These are phyloP conservation scores for Ligustrum vulgare DNA, from an alignment of 257 asterid species.

Conservation along the genomic window DNA sequence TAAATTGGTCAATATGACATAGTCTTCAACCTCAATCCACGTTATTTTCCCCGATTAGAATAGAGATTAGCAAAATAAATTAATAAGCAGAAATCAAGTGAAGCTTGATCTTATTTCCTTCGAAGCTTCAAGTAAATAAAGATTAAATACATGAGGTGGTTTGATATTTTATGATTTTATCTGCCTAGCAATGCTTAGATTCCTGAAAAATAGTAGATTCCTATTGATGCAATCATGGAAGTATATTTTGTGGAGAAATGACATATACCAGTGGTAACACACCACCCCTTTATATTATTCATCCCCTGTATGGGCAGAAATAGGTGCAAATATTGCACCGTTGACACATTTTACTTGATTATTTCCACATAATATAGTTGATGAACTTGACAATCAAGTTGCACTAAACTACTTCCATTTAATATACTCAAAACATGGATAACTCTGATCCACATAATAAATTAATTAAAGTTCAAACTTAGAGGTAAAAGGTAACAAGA, in stretches of 20 bases:
- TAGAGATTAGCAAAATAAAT: background rate
- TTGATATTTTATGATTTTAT: background rate
- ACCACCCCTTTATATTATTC: background rate
- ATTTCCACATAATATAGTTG: background rate
- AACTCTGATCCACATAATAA: background rate
- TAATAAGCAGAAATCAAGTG: background rate
- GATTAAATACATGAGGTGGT: background rate
- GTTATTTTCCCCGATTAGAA: background rate
- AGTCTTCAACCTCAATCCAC: background rate
- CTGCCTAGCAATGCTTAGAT: background rate
- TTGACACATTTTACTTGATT: background rate
- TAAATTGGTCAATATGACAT: background rate
- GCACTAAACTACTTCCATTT: background rate
- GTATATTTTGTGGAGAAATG: background rate
- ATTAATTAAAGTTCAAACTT: background rate
- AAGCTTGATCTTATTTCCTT: background rate
- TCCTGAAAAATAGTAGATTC: background rate
- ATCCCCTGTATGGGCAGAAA: background rate
- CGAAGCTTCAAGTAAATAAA: background rate
- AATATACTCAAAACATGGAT: background rate
- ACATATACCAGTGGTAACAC: background rate
- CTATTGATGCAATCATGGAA: background rate
- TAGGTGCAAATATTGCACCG: background rate
- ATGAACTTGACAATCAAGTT: background rate
- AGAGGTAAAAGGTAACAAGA: background rate